Conservation (phyloP, 495 filamentous ascomycete genomes). For the Hypoxylon crocopeplum region DNA sequence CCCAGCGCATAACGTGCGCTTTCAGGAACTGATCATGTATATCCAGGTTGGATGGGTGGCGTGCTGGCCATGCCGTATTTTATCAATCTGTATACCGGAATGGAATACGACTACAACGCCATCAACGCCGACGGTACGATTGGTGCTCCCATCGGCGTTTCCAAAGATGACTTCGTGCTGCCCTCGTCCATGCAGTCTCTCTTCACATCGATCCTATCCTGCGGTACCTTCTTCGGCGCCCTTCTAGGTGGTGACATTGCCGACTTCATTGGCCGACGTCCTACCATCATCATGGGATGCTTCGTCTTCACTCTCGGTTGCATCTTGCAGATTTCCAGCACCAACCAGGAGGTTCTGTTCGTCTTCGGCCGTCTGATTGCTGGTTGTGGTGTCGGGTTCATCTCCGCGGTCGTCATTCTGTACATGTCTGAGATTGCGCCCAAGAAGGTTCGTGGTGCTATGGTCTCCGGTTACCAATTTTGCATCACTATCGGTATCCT, state of each 20-base stretch:
- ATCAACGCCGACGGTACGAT: constrained; percentile 19
- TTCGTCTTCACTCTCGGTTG: constrained; percentile 63
- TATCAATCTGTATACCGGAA: constrained; percentile 55
- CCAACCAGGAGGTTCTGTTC: constrained; percentile 67
- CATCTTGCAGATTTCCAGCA: constrained; percentile 64
- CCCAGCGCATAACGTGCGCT: constrained; percentile 4
- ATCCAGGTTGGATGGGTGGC: constrained; percentile 63
- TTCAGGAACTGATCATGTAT: constrained; percentile 66
- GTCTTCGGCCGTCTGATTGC: constrained; percentile 69
- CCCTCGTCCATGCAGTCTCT: constrained; percentile 61
- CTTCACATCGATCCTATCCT: constrained; percentile 70
- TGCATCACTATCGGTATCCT: constrained; percentile 75
- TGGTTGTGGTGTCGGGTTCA: constrained; percentile 67
- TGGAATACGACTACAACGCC: constrained; percentile 56
- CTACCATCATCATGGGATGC: constrained; percentile 67
- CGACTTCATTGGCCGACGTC: constrained; percentile 67
- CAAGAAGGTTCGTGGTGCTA: constrained; percentile 69
- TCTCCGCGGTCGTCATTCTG: constrained; percentile 64
- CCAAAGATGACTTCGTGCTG: constrained; percentile 48
- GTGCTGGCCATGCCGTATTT: constrained; percentile 58
- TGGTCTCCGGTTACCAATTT: constrained; percentile 75
- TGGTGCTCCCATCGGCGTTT: constrained; percentile 46
- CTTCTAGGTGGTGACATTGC: constrained; percentile 67
- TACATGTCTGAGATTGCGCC: constrained; percentile 76
- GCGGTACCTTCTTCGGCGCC: constrained; percentile 72